phyloP scores from a whole-genome alignment of 805 yeast species.

The Ogataea dorogensis region DNA sequence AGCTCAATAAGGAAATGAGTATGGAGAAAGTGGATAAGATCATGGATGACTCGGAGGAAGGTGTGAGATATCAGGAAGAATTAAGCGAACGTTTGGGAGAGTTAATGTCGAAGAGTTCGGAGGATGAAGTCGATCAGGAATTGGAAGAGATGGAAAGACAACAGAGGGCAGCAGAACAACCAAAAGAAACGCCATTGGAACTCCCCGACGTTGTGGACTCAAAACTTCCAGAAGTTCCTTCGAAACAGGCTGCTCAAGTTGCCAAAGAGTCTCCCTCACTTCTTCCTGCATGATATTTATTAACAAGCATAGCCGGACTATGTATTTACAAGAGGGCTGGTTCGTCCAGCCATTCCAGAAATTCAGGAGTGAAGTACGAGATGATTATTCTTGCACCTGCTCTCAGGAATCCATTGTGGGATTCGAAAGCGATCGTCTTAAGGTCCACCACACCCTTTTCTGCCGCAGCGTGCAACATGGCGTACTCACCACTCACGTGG shows the following conservation, averaged over 20 bases:
- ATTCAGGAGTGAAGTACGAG: constrained; percentile 93
- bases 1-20: constrained; percentile 75
- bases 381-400: constrained; percentile 95
- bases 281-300: constrained; percentile 5
- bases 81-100: constrained; percentile 53
- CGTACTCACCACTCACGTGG: constrained; percentile 96
- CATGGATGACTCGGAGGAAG: constrained; percentile 83
- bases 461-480: constrained; percentile 98
- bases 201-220: constrained; percentile 34
- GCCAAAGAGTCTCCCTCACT: constrained; percentile 12
- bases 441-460: constrained; percentile 91
- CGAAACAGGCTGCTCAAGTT: constrained; percentile 19
- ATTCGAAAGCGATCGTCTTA: constrained; percentile 74
- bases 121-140: constrained; percentile 67
- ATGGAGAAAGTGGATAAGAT: constrained; percentile 76
- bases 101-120: constrained; percentile 44
- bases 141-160: constrained; percentile 50
- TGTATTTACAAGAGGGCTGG: constrained; percentile 21
- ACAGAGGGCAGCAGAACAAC: too few relatives aligned
- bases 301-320: constrained; percentile 7
- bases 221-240: constrained; percentile 10
- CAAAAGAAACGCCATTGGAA: constrained; percentile 7
- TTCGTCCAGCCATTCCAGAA: constrained; percentile 82
- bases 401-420: constrained; percentile 86
- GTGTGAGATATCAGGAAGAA: constrained; percentile 74